Conservation (phyloP, 192 early-diverging fungal genomes). For the Entomortierella beljakovae region DNA sequence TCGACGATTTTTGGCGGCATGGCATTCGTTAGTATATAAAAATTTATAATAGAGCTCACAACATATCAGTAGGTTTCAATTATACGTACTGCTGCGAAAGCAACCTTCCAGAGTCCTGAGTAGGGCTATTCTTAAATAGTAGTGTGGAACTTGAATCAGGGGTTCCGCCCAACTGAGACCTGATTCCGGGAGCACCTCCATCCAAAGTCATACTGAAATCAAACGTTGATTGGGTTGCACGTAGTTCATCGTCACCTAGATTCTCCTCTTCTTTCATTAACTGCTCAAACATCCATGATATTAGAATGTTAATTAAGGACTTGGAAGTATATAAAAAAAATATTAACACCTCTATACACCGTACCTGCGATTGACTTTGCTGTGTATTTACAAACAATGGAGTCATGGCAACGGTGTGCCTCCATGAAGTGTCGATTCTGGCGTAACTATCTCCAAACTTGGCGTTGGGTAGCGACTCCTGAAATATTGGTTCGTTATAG, state of each 20-base stretch:
- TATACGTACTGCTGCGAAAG: constrained; percentile 14
- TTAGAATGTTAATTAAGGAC: neutral
- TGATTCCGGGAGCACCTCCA: constrained; percentile 43
- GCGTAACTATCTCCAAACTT: constrained; percentile 69
- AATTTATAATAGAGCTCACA: neutral
- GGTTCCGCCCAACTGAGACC: constrained; percentile 33
- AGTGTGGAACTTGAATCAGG: constrained; percentile 25
- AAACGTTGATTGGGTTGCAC: constrained; percentile 55
- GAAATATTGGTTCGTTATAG: constrained; percentile 72
- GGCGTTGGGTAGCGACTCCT: constrained; percentile 72
- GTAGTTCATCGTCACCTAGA: constrained; percentile 34
- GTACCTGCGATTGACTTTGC: constrained; percentile 56
- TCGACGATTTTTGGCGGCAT: neutral
- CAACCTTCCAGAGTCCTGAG: neutral
- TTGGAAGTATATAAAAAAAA: neutral
- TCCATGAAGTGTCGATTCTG: constrained; percentile 71
- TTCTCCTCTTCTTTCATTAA: neutral
- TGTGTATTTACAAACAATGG: constrained; percentile 69
- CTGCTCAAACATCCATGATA: constrained; percentile 1
- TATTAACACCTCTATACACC: neutral
- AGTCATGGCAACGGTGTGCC: constrained; percentile 63
- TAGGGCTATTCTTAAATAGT: constrained; percentile 21
- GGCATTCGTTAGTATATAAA: neutral
- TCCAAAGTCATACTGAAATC: constrained; percentile 60
- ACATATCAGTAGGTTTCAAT: neutral